phyloP scores from a whole-genome alignment of 768 basidiomycete species.

The Calocera cornea region DNA sequence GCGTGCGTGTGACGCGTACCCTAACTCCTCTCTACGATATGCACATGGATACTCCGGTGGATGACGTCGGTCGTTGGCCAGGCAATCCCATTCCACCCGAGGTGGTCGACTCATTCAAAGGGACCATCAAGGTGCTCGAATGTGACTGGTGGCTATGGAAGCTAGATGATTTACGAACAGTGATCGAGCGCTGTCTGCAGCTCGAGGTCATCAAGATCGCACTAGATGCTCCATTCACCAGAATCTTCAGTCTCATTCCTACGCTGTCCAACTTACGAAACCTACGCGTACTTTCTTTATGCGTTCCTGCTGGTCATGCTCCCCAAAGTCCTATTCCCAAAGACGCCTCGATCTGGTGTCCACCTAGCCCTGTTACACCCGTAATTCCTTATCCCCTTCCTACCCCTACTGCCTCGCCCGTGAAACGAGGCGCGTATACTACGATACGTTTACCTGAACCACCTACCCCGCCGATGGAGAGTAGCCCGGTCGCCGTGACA shows the following conservation, averaged over 20 bases:
- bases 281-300: slow-evolving; percentile 23
- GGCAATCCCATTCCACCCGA: slow-evolving; percentile 24
- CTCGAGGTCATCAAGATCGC: slow-evolving; percentile 25
- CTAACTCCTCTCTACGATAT: slow-evolving; percentile 15
- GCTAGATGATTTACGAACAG: slow-evolving; percentile 23
- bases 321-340: slow-evolving; percentile 12
- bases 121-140: slow-evolving; percentile 22
- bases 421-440: neutral
- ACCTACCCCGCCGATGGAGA: neutral
- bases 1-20: slow-evolving; percentile 22
- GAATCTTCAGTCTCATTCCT: slow-evolving; percentile 25
- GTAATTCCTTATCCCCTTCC: slow-evolving; percentile 18
- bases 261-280: slow-evolving; percentile 23
- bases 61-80: slow-evolving; percentile 19
- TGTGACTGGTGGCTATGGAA: slow-evolving; percentile 32
- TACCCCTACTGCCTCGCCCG: slow-evolving; percentile 25
- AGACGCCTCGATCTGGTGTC: slow-evolving; percentile 14
- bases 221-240: slow-evolving; percentile 28
- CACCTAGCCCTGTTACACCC: slow-evolving; percentile 19
- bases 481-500: neutral
- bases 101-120: slow-evolving; percentile 22
- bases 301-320: slow-evolving; percentile 22
- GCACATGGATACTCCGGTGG: slow-evolving; percentile 17
- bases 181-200: slow-evolving; percentile 25
- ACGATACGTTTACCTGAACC: neutral